phyloP scores from a whole-genome alignment of 106 monocot species.

The Apostasia shenzhenica region DNA sequence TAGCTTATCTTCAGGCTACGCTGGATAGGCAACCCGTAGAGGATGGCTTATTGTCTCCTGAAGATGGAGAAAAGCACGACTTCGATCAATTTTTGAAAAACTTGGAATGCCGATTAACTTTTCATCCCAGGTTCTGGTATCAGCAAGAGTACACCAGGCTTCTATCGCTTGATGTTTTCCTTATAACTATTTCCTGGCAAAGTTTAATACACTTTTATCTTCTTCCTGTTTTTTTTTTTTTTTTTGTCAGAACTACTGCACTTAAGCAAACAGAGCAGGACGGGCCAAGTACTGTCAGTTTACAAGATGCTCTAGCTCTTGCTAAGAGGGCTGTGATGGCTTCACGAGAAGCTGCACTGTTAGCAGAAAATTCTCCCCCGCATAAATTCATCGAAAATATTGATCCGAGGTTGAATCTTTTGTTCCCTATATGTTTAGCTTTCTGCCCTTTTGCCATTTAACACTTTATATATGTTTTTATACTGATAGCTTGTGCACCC shows the following conservation, averaged over 20 bases:
- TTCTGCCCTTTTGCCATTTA: not conserved
- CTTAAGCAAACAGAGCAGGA: slow-evolving; percentile 5
- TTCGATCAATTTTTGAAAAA: slow-evolving; percentile 30
- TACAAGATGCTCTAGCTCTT: slow-evolving; percentile 41
- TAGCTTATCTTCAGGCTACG: not conserved
- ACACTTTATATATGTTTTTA: too few relatives aligned
- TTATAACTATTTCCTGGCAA: not conserved
- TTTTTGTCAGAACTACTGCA: not conserved
- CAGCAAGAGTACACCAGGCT: slow-evolving; percentile 23
- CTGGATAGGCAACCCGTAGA: too few relatives aligned
- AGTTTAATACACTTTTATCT: not conserved
- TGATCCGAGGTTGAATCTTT: slow-evolving; percentile 20
- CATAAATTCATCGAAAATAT: slow-evolving; percentile 10
- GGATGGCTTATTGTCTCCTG: not conserved
- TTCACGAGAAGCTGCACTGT: slow-evolving; percentile 37
- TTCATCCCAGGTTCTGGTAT: slow-evolving; percentile 33
- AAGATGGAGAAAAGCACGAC: slow-evolving; percentile 24
- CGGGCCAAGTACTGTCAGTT: slow-evolving; percentile 1
- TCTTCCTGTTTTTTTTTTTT: slow-evolving; percentile 1
- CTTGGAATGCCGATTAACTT: slow-evolving; percentile 20
- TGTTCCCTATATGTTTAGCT: not conserved
- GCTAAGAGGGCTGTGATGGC: slow-evolving; percentile 60
- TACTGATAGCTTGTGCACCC: too few relatives aligned
- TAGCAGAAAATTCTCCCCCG: slow-evolving; percentile 33
- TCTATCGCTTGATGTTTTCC: not conserved